These are phyloP conservation scores for Sphaerulina musiva DNA, from an alignment of 2,329 filamentous ascomycete genomes.

Conservation along the genomic window DNA sequence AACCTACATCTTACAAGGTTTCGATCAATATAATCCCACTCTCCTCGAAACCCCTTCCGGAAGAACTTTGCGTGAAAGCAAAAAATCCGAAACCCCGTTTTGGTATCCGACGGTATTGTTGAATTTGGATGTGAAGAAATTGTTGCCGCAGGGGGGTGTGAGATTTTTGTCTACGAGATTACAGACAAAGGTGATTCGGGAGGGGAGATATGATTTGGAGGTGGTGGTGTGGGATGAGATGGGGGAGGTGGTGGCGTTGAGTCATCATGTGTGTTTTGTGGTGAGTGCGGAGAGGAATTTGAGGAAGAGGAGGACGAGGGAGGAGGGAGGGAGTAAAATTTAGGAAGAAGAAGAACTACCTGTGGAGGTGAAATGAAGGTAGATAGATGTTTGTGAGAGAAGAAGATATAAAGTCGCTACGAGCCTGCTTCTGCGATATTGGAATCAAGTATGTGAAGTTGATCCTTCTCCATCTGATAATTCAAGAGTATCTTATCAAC, in stretches of 20 bases:
- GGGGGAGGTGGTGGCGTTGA: constrained; percentile 61
- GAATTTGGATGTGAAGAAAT: constrained; percentile 71
- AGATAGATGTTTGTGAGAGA: no score
- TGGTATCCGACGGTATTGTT: constrained; percentile 74
- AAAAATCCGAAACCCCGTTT: constrained; percentile 38
- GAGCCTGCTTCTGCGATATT: no score
- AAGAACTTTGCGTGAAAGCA: constrained; percentile 24
- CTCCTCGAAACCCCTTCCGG: constrained; percentile 18
- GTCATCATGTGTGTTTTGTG: constrained; percentile 61
- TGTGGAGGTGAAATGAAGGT: no score
- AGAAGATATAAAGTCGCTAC: no score
- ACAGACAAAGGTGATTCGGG: constrained; percentile 58
- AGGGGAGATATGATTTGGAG: constrained; percentile 70
- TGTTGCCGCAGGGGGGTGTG: constrained; percentile 58
- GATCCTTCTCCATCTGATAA: no score
- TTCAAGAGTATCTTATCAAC: no score
- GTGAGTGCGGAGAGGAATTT: constrained; percentile 59
- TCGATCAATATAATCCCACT: constrained; percentile 32
- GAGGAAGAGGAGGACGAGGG: constrained; percentile 35
- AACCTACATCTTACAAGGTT: constrained; percentile 30
- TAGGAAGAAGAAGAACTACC: neutral
- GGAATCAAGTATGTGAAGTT: no score
- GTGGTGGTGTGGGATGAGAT: constrained; percentile 58
- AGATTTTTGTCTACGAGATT: constrained; percentile 66
- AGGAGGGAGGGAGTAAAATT: constrained; percentile 18